phyloP scores from a whole-genome alignment of 495 filamentous ascomycete species.

The Penicillium steckii region DNA sequence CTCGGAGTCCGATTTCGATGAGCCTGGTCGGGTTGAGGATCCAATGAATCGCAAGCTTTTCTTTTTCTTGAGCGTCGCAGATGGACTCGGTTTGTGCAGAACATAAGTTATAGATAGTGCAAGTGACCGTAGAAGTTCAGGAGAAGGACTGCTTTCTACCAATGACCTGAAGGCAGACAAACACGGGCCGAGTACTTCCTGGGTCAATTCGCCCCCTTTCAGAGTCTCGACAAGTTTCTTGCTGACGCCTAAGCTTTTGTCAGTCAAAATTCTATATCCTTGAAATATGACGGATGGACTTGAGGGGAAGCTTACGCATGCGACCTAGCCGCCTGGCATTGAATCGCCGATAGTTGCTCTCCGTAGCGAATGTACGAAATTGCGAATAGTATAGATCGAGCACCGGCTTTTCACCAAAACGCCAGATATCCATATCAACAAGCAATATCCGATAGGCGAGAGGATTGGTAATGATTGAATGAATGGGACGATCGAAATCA shows the following conservation, averaged over 20 bases:
- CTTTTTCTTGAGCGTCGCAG: slow-evolving; percentile 45
- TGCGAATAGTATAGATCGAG: slow-evolving; percentile 90
- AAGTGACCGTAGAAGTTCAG: slow-evolving; percentile 81
- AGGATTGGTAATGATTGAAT: slow-evolving; percentile 92
- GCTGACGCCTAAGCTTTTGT: slow-evolving; percentile 63
- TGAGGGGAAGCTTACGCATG: slow-evolving; percentile 72
- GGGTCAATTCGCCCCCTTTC: slow-evolving; percentile 75
- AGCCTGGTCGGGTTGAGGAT: slow-evolving; percentile 23
- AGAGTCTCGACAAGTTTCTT: slow-evolving; percentile 87
- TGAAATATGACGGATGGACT: background rate
- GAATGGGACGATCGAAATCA: slow-evolving; percentile 67
- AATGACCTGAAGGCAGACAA: slow-evolving; percentile 73
- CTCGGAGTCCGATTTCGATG: slow-evolving; percentile 22
- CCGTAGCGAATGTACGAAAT: slow-evolving; percentile 77
- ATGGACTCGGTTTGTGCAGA: slow-evolving; percentile 63
- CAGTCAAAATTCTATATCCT: slow-evolving; percentile 17
- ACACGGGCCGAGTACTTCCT: slow-evolving; percentile 69
- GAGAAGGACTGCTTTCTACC: slow-evolving; percentile 73
- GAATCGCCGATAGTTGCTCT: slow-evolving; percentile 88
- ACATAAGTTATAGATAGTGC: slow-evolving; percentile 92
- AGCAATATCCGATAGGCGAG: slow-evolving; percentile 88
- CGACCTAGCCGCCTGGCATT: slow-evolving; percentile 80
- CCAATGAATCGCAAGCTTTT: slow-evolving; percentile 48
- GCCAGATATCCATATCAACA: slow-evolving; percentile 90
- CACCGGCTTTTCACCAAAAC: slow-evolving; percentile 67